Evolutionary conservation across 1,284 basidiomycete genomes (phyloP).

Genomic region (Melampsora larici-populina): DNA sequence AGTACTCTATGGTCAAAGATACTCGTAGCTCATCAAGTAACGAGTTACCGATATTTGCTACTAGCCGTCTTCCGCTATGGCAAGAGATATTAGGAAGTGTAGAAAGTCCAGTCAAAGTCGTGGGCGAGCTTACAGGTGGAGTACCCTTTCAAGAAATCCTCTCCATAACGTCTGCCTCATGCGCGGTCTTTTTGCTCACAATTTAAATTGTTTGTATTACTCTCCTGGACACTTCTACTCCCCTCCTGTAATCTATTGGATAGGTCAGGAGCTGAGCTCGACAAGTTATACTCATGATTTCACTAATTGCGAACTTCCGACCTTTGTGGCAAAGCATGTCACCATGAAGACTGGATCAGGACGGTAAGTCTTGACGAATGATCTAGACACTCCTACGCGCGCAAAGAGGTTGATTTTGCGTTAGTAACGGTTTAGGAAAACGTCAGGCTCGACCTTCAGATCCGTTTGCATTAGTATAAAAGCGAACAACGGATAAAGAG

Average conservation of each 20-base stretch:
- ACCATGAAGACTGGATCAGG: conserved; percentile 88
- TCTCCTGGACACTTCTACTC: background rate
- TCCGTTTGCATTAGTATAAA: conserved; percentile 81
- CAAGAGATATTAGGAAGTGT: conserved; percentile 5
- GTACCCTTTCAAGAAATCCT: background rate
- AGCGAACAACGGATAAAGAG: conserved; percentile 71
- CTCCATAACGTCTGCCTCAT: background rate
- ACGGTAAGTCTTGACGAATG: conserved; percentile 59
- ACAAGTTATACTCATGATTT: conserved; percentile 62
- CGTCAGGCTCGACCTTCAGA: conserved; percentile 62
- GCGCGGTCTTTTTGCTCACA: too few relatives aligned
- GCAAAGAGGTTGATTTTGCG: too few relatives aligned
- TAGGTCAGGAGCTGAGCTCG: conserved; percentile 65
- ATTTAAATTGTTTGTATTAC: too few relatives aligned
- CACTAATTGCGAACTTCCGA: conserved; percentile 58
- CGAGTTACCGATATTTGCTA: conserved; percentile 35
- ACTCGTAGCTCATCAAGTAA: background rate
- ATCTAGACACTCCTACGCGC: background rate
- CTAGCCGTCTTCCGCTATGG: conserved; percentile 22
- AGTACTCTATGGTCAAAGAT: conserved; percentile 31
- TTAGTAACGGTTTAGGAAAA: too few relatives aligned
- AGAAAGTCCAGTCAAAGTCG: background rate
- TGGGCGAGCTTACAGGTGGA: conserved; percentile 34
- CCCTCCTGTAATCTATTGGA: conserved; percentile 56
- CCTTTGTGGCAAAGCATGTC: conserved; percentile 65